A percentile compares a stretch with the other conserved stretches of the same genome.
These are phyloP conservation scores for Butyriboletus loyo DNA, from an alignment of 768 basidiomycete genomes.

Conservation along the genomic window DNA sequence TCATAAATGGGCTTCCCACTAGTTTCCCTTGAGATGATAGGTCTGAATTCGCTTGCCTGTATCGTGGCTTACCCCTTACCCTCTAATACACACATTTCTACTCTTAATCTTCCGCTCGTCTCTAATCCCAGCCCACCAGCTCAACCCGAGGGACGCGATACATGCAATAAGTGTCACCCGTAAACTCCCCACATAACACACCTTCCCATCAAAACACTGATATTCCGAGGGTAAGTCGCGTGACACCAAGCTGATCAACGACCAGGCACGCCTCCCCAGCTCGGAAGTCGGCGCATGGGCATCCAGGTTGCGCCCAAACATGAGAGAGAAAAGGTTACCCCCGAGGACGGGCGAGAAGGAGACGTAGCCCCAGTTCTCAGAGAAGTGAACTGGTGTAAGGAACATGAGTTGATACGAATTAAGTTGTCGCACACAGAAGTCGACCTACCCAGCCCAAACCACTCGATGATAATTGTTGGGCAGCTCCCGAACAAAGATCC, in stretches of 20 bases:
- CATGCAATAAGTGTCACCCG: constrained; percentile 43
- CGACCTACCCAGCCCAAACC: constrained; percentile 81
- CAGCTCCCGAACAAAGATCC: constrained; percentile 71
- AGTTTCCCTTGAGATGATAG: background rate
- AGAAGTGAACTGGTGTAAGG: constrained; percentile 54
- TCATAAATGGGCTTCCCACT: background rate
- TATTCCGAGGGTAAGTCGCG: constrained; percentile 31
- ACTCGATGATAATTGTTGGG: constrained; percentile 79
- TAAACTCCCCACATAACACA: constrained; percentile 60
- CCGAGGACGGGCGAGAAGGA: constrained; percentile 72
- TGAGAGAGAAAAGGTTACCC: constrained; percentile 80
- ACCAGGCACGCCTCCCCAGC: background rate
- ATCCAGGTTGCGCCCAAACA: constrained; percentile 81
- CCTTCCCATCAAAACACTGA: constrained; percentile 54
- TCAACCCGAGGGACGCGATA: constrained; percentile 34
- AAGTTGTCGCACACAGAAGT: background rate
- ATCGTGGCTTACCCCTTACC: background rate
- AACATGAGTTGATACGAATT: background rate
- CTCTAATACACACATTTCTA: background rate
- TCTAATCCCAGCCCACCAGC: constrained; percentile 37
- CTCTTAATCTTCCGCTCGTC: constrained; percentile 17
- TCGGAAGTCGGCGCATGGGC: constrained; percentile 46
- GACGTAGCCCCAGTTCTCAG: constrained; percentile 84
- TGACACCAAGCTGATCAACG: background rate
- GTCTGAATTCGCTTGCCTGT: background rate